Evolutionary conservation across 1,284 basidiomycete genomes (phyloP), one percentile per base, ranked within the genome.

Genomic region (Ganoderma multipileum): DNA sequence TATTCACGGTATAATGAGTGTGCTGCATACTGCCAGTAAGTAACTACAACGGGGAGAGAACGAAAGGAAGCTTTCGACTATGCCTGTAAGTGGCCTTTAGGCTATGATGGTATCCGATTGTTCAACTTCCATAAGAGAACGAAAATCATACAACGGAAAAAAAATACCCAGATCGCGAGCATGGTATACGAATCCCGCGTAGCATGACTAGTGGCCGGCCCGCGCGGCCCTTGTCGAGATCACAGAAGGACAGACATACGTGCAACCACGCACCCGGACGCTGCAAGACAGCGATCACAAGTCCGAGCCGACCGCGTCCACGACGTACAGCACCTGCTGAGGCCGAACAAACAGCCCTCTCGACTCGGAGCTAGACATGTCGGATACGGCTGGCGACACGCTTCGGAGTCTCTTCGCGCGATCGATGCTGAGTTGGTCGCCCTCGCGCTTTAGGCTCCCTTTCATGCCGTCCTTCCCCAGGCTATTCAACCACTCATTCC

Each of bases 261-360:
- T 36, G 57, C 14, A 7, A 38, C 41, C 41, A 52, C 26, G 20
- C 41, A 28, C 20, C 16, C 36, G n/a, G 12, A 23, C 5, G n/a
- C 23, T 30, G n/a, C 47, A 50, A 50, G 16, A 52, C 23, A 52
- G 52, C 33, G 20, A 50, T 74, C 64, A 74, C 41, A 83, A 73
- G 71, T 84, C 83, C 6, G 81, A 79, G 5, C 83, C 85, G 26
- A 86, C 85, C 61, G 93, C 93, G 76, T 94, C 91, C 42, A 94
- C 87, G 28, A 94, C 92, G 76, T 94, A 94, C 62, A 94, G 81
- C 64, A 94, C 92, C 77, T 94, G 92, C 79, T 92, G 91, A 11
- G 92, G 92, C 66, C 92, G 81, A 50, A 94, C 92, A 76, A 94
- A 94, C 52, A 94, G 76, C 2, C 92, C 93, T 73, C 92, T 83